phyloP scores from a whole-genome alignment of 352 stramenopile genomes.

The Pythium plurisporium region DNA sequence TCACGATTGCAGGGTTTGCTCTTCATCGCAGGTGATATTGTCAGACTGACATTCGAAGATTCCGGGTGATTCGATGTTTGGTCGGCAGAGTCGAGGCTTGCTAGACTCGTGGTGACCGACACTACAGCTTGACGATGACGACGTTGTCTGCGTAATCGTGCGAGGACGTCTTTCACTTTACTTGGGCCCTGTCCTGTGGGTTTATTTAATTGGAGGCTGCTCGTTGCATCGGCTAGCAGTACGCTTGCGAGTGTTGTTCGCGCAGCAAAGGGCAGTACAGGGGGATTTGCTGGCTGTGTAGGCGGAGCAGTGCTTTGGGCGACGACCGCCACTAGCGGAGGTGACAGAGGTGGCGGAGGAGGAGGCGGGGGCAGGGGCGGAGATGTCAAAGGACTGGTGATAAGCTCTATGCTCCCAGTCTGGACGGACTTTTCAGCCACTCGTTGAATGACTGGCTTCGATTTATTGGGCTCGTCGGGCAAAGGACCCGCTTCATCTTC shows the following conservation, averaged over 20 bases:
- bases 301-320: neutral
- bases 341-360: neutral
- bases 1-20: no score
- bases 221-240: neutral
- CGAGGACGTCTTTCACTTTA: neutral
- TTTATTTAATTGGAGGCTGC: neutral
- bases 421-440: conserved; percentile 27
- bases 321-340: neutral
- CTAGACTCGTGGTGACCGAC: neutral
- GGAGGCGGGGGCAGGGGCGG: neutral
- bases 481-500: neutral
- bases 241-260: neutral
- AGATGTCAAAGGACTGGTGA: neutral
- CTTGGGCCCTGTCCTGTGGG: neutral
- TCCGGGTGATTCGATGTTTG: neutral
- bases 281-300: no score
- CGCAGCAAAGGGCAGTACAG: no score
- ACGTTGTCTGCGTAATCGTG: conserved; percentile 21
- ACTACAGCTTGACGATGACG: neutral
- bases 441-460: no score
- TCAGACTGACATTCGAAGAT: no score
- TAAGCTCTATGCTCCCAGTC: conserved; percentile 20
- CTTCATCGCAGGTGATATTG: no score
- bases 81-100: neutral
- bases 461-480: neutral